A percentile compares a stretch with the other conserved stretches of the same genome.
These are phyloP conservation scores for Diplogelasinospora grovesii DNA, from an alignment of 495 filamentous ascomycete genomes.

Conservation along the genomic window DNA sequence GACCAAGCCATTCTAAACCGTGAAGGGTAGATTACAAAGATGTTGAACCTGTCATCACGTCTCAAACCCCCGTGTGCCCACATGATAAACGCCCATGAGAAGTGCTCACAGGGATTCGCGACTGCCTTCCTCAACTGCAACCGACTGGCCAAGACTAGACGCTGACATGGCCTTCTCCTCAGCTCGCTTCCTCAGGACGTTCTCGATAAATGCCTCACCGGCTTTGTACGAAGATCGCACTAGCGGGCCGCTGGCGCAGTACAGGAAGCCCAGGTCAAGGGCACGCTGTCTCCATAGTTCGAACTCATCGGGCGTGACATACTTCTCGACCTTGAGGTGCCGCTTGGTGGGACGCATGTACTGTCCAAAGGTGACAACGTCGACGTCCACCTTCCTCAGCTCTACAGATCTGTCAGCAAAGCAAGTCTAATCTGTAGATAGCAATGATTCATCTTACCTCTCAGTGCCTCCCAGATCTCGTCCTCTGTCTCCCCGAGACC, in stretches of 20 bases:
- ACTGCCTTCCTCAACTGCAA: conserved; percentile 17
- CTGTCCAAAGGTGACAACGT: conserved; percentile 96
- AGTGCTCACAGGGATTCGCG: conserved; percentile 12
- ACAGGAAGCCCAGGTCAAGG: conserved; percentile 91
- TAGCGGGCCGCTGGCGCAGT: conserved; percentile 87
- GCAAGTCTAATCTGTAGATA: not conserved
- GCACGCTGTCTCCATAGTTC: conserved; percentile 87
- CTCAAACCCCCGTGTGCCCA: conserved; percentile 6
- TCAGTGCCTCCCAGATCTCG: conserved; percentile 75
- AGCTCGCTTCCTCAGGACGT: conserved; percentile 84
- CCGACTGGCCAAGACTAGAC: conserved; percentile 15
- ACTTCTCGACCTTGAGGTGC: conserved; percentile 92
- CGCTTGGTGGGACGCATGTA: conserved; percentile 99
- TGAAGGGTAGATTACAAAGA: not conserved
- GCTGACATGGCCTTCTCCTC: conserved; percentile 30
- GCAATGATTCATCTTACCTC: conserved; percentile 38
- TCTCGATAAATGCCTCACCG: conserved; percentile 97
- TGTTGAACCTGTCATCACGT: conserved; percentile 9
- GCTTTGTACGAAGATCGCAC: conserved; percentile 95
- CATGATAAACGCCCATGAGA: no score
- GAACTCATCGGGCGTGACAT: conserved; percentile 83
- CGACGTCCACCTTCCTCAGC: conserved; percentile 70
- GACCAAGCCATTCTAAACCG: conserved; percentile 1
- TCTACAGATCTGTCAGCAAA: conserved; percentile 37
- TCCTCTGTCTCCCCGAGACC: conserved; percentile 88